phyloP scores from a whole-genome alignment of 352 stramenopile genomes.

The Phytophthora pini region DNA sequence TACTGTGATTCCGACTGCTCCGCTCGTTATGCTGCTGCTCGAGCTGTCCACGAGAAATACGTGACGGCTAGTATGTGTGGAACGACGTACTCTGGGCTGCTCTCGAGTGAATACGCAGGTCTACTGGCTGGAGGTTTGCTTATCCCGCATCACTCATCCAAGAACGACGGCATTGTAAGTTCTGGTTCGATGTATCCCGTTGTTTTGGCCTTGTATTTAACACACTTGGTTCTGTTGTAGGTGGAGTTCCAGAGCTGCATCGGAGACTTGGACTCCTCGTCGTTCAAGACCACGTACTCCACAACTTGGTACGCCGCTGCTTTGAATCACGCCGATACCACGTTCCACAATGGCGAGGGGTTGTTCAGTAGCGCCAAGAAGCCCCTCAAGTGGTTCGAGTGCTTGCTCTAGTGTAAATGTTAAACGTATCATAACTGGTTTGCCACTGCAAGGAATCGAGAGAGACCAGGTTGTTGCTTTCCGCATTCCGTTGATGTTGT shows the following conservation, averaged over 20 bases:
- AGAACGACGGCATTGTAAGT: conserved; percentile 69
- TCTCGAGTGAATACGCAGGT: conserved; percentile 45
- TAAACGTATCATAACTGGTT: conserved; percentile 13
- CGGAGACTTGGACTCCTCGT: conserved; percentile 39
- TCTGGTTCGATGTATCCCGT: background rate
- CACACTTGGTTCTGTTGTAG: conserved; percentile 10
- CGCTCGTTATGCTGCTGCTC: conserved; percentile 43
- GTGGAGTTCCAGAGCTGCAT: conserved; percentile 72
- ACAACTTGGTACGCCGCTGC: conserved; percentile 55
- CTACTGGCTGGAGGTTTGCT: conserved; percentile 43
- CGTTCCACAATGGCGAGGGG: conserved; percentile 65
- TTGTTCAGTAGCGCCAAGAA: conserved; percentile 59
- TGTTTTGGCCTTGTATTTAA: background rate
- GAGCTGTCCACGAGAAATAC: conserved; percentile 39
- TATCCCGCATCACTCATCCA: conserved; percentile 51
- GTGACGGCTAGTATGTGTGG: conserved; percentile 54
- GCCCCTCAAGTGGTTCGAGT: conserved; percentile 67
- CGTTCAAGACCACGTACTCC: conserved; percentile 46
- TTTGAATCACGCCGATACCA: conserved; percentile 66
- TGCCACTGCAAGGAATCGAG: conserved; percentile 27
- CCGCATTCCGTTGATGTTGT: conserved; percentile 12
- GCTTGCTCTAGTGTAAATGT: conserved; percentile 25
- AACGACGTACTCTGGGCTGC: conserved; percentile 47
- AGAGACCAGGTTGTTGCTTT: conserved; percentile 20
- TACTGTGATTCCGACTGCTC: conserved; percentile 36